Evolutionary conservation across 805 yeast species (phyloP).

Genomic region (Aciculoconidium aculeatum): DNA sequence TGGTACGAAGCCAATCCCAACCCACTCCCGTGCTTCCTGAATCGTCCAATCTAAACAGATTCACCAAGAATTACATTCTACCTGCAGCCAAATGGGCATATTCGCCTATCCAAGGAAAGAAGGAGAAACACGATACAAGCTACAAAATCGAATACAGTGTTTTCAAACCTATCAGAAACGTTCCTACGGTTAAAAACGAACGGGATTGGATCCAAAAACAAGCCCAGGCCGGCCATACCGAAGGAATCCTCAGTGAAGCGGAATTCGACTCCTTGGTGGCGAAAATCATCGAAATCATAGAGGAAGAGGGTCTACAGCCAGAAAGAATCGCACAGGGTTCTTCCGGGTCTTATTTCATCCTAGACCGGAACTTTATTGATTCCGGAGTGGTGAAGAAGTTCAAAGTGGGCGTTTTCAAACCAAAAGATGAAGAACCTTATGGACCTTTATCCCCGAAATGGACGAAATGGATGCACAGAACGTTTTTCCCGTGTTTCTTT

Average conservation of each 20-base stretch:
- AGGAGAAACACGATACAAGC: conserved; percentile 8
- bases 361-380: conserved; percentile 12
- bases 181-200: conserved; percentile 12
- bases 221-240: conserved; percentile 16
- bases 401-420: conserved; percentile 62
- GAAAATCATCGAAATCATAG: conserved; percentile 43
- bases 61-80: conserved; percentile 17
- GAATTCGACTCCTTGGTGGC: conserved; percentile 37
- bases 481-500: conserved; percentile 71
- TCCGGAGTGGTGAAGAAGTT: conserved; percentile 7
- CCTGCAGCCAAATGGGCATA: conserved; percentile 30
- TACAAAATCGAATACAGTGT: conserved; percentile 53
- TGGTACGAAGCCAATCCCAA: conserved; percentile 10
- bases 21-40: conserved; percentile 6
- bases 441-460: conserved; percentile 75
- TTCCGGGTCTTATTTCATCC: conserved; percentile 62
- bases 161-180: conserved; percentile 32
- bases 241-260: conserved; percentile 14
- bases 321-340: conserved; percentile 57
- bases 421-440: conserved; percentile 77
- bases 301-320: conserved; percentile 38
- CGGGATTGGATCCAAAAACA: conserved; percentile 15
- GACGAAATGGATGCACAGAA: conserved; percentile 75
- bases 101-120: conserved; percentile 13
- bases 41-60: conserved; percentile 12